Base-by-base conservation (phyloP, 495 filamentous ascomycete genomes). In the Podospora sp. region DNA sequence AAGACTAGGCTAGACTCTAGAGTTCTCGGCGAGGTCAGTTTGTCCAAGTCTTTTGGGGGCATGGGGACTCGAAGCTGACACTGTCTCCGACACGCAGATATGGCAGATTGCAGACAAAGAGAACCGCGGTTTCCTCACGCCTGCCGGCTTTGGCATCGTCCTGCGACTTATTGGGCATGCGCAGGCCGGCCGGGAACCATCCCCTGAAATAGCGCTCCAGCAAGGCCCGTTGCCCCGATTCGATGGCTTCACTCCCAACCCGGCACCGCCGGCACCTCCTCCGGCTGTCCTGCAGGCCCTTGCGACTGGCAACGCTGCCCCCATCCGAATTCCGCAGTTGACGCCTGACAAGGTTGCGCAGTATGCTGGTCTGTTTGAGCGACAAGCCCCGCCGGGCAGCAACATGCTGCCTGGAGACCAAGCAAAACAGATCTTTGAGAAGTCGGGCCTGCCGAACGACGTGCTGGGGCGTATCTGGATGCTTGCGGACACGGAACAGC, bases 51-150 rank as follows among this genome's bases (percentile, higher is more conserved):
- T 14, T 67, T 60, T 46, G 40, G 5, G 6, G 58, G 26, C 20
- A 50, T n/a, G 12, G 46, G 9, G 33, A n/a, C 7, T 20, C 14
- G 12, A 27, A 50, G 51, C 49, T 64, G 50, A 63, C 58, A 56
- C 63, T 69, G 62, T 12, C 49, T 29, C 14, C 58, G 21, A 70
- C 73, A 61, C 79, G 5, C 40, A 96, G 92, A 97, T 98, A 86
- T 99, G 95, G 95, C 93, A 97, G 79, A 94, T 99, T 74, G 96
- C 95, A 63, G 95, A 99, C 79, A 92, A 87, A 70, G 94, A 97
- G 79, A 99, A 98, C 79, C 87, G 93, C 67, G 95, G 96, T 66
- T 88, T 97, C 60, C 84, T 99, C 74, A 97, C 92, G 49, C 92
- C 91, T 3, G 84, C 92, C 56, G 96, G 94, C 71, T 99, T 99